Evolutionary conservation across 169 alveolate species (phyloP).

Genomic region (Plasmodium adleri): DNA sequence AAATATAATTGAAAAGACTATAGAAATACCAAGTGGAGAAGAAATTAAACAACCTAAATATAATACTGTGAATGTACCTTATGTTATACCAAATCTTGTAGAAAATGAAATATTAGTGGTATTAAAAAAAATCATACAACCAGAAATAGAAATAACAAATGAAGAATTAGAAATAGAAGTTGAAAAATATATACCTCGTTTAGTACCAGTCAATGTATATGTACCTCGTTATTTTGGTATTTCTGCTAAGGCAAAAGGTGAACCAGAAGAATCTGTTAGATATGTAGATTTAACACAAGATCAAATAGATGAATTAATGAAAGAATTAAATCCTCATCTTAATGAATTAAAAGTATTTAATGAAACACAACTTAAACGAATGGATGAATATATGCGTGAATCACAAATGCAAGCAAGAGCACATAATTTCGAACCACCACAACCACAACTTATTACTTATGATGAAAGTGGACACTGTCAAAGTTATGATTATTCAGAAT

Average conservation of each 20-base stretch:
- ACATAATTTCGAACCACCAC: constrained; percentile 28
- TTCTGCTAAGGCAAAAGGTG: constrained; percentile 45
- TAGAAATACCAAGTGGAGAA: constrained; percentile 52
- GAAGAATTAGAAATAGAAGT: constrained; percentile 70
- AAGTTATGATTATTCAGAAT: constrained; percentile 25
- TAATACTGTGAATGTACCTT: constrained; percentile 24
- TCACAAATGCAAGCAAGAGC: constrained; percentile 36
- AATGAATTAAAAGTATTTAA: constrained; percentile 37
- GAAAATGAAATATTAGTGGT: constrained; percentile 56
- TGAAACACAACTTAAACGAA: constrained; percentile 27
- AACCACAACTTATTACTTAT: constrained; percentile 39
- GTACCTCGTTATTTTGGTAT: constrained; percentile 57
- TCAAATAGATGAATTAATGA: constrained; percentile 31
- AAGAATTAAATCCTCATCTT: constrained; percentile 65
- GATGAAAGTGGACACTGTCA: constrained; percentile 17
- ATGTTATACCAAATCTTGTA: constrained; percentile 42
- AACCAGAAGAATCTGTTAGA: not conserved
- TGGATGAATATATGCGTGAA: constrained; percentile 25
- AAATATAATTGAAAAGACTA: not conserved
- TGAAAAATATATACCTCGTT: constrained; percentile 42
- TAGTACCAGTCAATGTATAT: constrained; percentile 68
- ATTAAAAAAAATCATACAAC: constrained; percentile 40
- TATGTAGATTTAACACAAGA: constrained; percentile 30
- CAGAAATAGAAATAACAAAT: constrained; percentile 49
- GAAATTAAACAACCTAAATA: constrained; percentile 26